phyloP scores from a whole-genome alignment of 2,329 filamentous ascomycete genomes.

The Aspergillus piperis region DNA sequence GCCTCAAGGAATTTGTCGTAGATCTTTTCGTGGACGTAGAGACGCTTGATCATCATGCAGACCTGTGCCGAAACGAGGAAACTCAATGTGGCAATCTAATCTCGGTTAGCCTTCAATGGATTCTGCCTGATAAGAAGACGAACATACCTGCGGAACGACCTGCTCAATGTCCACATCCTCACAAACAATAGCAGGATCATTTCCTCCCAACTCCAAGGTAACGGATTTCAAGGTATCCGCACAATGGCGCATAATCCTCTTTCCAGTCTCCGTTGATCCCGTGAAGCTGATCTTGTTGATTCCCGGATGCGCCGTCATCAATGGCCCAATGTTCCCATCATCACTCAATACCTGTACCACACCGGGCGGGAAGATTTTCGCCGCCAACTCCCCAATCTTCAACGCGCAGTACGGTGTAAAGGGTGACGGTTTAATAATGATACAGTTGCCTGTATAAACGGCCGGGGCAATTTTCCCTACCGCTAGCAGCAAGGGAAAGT shows the following conservation, averaged over 20 bases:
- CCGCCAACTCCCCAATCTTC: conserved; percentile 53
- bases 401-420: conserved; percentile 57
- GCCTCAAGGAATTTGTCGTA: conserved; percentile 55
- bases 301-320: conserved; percentile 52
- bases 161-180: conserved; percentile 51
- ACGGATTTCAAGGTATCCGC: conserved; percentile 54
- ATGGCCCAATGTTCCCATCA: conserved; percentile 53
- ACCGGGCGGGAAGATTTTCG: conserved; percentile 52
- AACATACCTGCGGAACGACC: conserved; percentile 24
- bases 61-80: conserved; percentile 57
- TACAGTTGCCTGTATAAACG: conserved; percentile 52
- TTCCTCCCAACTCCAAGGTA: conserved; percentile 56
- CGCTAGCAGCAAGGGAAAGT: conserved; percentile 46
- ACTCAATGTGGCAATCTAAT: conserved; percentile 40
- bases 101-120: too few relatives aligned
- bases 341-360: conserved; percentile 57
- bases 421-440: conserved; percentile 55
- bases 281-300: conserved; percentile 60
- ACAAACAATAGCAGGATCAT: conserved; percentile 55
- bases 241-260: conserved; percentile 49
- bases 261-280: conserved; percentile 53
- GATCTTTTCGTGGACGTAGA: conserved; percentile 61
- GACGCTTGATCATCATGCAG: conserved; percentile 56
- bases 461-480: conserved; percentile 53
- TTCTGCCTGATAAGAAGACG: too few relatives aligned